A percentile compares a stretch with the other conserved stretches of the same genome.
These are phyloP conservation scores for Microbotryomycetes sp. DNA, from an alignment of 1,284 basidiomycete species.

Conservation along the genomic window DNA sequence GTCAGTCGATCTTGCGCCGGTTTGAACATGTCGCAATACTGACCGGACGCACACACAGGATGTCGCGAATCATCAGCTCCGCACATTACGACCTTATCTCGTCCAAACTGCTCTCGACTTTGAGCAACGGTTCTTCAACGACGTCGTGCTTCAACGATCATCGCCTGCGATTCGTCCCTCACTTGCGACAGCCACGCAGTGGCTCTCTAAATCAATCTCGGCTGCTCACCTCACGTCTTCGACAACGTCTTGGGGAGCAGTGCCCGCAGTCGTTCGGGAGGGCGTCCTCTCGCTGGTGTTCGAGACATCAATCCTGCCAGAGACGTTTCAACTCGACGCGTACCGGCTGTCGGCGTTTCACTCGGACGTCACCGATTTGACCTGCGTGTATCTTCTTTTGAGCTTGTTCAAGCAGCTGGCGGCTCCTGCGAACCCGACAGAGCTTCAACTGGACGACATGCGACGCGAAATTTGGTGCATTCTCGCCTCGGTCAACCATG, in stretches of 20 bases:
- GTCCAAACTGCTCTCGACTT: constrained; percentile 71
- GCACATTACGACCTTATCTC: constrained; percentile 75
- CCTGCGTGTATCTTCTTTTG: constrained; percentile 68
- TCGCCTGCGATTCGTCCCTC: constrained; percentile 23
- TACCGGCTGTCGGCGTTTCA: constrained; percentile 61
- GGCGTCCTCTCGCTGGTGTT: constrained; percentile 61
- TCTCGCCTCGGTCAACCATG: constrained; percentile 52
- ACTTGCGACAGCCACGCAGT: not conserved
- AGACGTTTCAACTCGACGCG: constrained; percentile 76
- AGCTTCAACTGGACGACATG: constrained; percentile 49
- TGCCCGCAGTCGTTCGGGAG: not conserved
- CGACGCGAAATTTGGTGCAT: constrained; percentile 72
- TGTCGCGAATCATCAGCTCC: constrained; percentile 89
- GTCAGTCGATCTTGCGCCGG: constrained; percentile 47
- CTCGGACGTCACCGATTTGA: constrained; percentile 66
- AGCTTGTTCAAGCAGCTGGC: constrained; percentile 69
- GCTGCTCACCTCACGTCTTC: not conserved
- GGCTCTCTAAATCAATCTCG: not conserved
- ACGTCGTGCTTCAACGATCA: constrained; percentile 45
- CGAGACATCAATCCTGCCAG: constrained; percentile 55
- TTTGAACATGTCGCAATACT: not conserved
- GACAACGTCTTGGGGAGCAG: not conserved
- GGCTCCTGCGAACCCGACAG: constrained; percentile 44
- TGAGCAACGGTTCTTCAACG: constrained; percentile 69
- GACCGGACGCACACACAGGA: constrained; percentile 59